Evolutionary conservation across 106 monocot genomes (phyloP), one percentile per base, ranked within the genome.

Genomic region (Allium sativum): DNA sequence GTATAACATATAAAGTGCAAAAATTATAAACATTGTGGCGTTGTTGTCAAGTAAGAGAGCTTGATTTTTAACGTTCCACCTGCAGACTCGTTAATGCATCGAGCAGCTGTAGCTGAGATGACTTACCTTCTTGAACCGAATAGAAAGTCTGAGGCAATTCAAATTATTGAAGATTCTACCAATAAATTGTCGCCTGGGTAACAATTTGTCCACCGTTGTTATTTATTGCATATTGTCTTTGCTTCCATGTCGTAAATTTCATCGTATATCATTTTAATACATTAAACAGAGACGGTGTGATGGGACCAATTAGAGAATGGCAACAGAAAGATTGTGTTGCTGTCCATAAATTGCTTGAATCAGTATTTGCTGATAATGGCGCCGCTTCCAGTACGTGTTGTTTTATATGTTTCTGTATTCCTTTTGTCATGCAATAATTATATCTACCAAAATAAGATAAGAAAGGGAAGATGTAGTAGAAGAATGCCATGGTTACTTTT

Each of bases 101-200:
- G 95, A 75, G 90, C 79, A 63, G 95, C 90, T 53, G 81, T 60
- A 60, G 90, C 95, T 53, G 90, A 95, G 66, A 95, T 95, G 95
- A 71, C 76, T 42, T 87, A 75, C 70, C 52, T 84, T 61, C 67
- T 95, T 54, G 81, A 76, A 46, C 81, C 87, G 59, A 79, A 84
- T 31, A 95, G 74, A 70, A 95, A 87, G 67, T 42, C 55, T 42
- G 90, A 95, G 59, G 90, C 95, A 60, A 76, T 95, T 42, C 76
- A 84, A 51, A 59, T 95, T 70, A 84, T 95, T 65, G 87, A 83
- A 71, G 90, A 90, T 68, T 78, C 87, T 12, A 53, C 44, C 60
- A 84, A 82, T 44, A 79, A 69, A 22, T 48, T 59, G 4, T 62
- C 83, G 48, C 54, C 72, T 16, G 18, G 12, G 72, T 72, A 72